Evolutionary conservation across 2,329 filamentous ascomycete species (phyloP).

Genomic region (Chrysoporthe cubensis): DNA sequence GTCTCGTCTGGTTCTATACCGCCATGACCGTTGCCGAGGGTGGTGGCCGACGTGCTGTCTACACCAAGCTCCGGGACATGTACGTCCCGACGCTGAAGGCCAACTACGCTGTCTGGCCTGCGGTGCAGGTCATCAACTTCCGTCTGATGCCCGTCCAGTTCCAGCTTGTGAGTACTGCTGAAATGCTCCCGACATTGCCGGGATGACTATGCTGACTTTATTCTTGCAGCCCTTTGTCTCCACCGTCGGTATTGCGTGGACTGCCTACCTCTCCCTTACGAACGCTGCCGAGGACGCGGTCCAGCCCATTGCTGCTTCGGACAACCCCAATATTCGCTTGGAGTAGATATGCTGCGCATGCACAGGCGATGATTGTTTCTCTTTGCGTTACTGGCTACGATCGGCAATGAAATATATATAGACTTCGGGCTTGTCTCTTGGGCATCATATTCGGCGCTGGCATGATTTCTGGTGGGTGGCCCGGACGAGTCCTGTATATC

Average conservation of each 20-base stretch:
- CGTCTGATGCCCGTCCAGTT: slow-evolving; percentile 92
- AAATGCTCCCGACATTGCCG: background rate
- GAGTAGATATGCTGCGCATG: slow-evolving; percentile 28
- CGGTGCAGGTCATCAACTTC: slow-evolving; percentile 97
- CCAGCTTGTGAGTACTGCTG: slow-evolving; percentile 75
- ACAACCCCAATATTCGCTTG: slow-evolving; percentile 44
- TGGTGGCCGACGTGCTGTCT: slow-evolving; percentile 78
- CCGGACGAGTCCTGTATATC: slow-evolving; percentile 4
- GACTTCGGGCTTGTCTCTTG: slow-evolving; percentile 9
- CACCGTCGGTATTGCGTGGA: slow-evolving; percentile 95
- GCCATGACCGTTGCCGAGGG: slow-evolving; percentile 97
- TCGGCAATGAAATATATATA: slow-evolving; percentile 12
- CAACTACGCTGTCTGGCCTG: slow-evolving; percentile 94
- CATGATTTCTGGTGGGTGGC: slow-evolving; percentile 2
- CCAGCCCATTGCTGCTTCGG: slow-evolving; percentile 35
- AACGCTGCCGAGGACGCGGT: slow-evolving; percentile 79
- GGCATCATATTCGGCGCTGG: slow-evolving; percentile 24
- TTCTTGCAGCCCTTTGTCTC: slow-evolving; percentile 85
- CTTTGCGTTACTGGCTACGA: background rate
- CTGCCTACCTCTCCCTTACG: slow-evolving; percentile 89
- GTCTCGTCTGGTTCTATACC: slow-evolving; percentile 88
- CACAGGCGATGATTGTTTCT: background rate
- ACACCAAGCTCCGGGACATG: slow-evolving; percentile 87
- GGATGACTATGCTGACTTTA: slow-evolving; percentile 22
- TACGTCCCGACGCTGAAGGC: slow-evolving; percentile 93